phyloP scores from a whole-genome alignment of 2,329 filamentous ascomycete species.

The Ceratocystis papillata region DNA sequence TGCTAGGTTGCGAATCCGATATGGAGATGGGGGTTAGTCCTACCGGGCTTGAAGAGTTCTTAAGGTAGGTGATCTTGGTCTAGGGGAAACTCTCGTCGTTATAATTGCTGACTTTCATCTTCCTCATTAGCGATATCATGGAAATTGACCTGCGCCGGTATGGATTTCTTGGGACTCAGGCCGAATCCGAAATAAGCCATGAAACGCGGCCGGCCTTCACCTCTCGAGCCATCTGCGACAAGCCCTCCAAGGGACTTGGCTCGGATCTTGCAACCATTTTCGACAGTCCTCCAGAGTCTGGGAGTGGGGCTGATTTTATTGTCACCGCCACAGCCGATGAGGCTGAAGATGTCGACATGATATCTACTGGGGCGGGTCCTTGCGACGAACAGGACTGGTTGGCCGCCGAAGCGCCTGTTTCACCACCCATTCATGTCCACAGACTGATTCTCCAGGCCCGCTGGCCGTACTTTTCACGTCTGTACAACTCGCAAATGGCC shows the following conservation, averaged over 20 bases:
- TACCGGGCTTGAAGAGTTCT: conserved; percentile 73
- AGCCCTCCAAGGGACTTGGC: conserved; percentile 55
- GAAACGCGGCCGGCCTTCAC: conserved; percentile 3
- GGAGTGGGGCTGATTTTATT: conserved; percentile 80
- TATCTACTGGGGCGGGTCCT: conserved; percentile 41
- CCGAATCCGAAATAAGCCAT: conserved; percentile 44
- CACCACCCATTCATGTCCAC: conserved; percentile 83
- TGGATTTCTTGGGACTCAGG: conserved; percentile 74
- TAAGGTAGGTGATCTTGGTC: conserved; percentile 41
- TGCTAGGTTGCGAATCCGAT: conserved; percentile 83
- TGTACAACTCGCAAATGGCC: conserved; percentile 90
- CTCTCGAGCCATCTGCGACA: neutral
- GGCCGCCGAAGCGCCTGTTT: conserved; percentile 53
- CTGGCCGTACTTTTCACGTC: conserved; percentile 89
- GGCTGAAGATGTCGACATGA: conserved; percentile 55
- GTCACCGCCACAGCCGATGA: conserved; percentile 81
- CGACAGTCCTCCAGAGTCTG: conserved; percentile 70
- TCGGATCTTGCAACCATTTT: conserved; percentile 76
- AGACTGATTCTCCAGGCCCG: conserved; percentile 86
- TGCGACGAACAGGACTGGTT: conserved; percentile 44
- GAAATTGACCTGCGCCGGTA: conserved; percentile 87
- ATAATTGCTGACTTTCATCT: conserved; percentile 25
- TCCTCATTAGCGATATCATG: conserved; percentile 61
- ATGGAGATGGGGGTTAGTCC: conserved; percentile 53
- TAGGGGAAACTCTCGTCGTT: neutral